phyloP scores from a whole-genome alignment of 352 stramenopile species.

The Pythium scleroteichum region DNA sequence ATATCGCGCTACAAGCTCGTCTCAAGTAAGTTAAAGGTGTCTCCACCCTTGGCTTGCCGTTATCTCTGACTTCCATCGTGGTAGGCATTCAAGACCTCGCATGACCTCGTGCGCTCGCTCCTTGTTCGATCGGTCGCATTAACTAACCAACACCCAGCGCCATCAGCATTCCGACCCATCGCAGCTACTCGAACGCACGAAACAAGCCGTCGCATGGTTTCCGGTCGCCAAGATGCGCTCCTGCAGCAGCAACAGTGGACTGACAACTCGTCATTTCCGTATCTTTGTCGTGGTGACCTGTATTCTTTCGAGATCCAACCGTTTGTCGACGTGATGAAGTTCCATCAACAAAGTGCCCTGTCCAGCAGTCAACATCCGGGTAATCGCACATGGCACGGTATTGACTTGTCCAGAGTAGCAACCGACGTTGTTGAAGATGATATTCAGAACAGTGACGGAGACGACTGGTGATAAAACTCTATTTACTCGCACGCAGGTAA shows the following conservation, averaged over 20 bases:
- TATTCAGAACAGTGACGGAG: constrained; percentile 65
- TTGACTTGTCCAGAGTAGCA: neutral
- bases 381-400: neutral
- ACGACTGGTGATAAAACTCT: constrained; percentile 31
- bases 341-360: neutral
- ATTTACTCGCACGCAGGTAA: neutral
- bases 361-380: neutral
- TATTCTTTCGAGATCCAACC: constrained; percentile 73
- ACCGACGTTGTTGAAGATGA: constrained; percentile 51
- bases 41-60: too few species aligned
- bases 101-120: constrained; percentile 52
- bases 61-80: neutral
- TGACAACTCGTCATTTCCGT: constrained; percentile 13
- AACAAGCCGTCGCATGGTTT: constrained; percentile 21
- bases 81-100: constrained; percentile 59
- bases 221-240: constrained; percentile 45
- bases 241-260: constrained; percentile 39
- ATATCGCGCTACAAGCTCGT: constrained; percentile 48
- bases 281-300: constrained; percentile 51
- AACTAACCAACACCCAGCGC: constrained; percentile 68
- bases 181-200: constrained; percentile 50
- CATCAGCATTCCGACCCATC: constrained; percentile 75
- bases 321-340: constrained; percentile 50
- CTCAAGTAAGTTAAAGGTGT: constrained; percentile 37
- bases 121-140: constrained; percentile 65